Evolutionary conservation across 2,329 filamentous ascomycete species (phyloP).

Genomic region (Drechslera avenae): DNA sequence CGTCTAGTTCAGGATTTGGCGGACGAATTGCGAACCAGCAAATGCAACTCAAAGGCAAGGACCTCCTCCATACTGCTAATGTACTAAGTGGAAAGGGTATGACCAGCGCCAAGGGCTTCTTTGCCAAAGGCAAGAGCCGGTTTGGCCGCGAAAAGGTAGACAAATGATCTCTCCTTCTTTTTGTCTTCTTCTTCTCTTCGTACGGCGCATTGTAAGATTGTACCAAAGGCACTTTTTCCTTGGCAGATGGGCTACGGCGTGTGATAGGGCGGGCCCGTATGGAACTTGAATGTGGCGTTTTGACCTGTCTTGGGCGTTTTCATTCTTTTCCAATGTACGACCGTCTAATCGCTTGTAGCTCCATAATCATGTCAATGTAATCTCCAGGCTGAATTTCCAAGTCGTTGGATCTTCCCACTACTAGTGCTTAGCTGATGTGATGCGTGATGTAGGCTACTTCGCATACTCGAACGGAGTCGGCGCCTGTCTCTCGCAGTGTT

Average conservation of each 20-base stretch:
- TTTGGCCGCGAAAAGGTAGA: conserved; percentile 85
- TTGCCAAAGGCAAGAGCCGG: conserved; percentile 89
- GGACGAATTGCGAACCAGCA: conserved; percentile 34
- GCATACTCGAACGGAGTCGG: conserved; percentile 29
- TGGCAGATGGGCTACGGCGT: conserved; percentile 18
- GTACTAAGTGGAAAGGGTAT: conserved; percentile 69
- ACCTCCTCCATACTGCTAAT: conserved; percentile 82
- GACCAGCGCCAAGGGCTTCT: conserved; percentile 86
- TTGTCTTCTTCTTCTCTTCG: conserved; percentile 30
- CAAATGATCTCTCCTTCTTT: conserved; percentile 62
- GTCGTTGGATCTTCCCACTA: background rate
- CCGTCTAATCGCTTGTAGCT: conserved; percentile 30
- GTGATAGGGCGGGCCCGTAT: conserved; percentile 17
- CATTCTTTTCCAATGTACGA: conserved; percentile 24
- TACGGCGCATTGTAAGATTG: conserved; percentile 15
- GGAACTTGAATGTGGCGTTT: conserved; percentile 22
- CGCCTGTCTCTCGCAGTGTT: conserved; percentile 36
- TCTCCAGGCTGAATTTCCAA: conserved; percentile 18
- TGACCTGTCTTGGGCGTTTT: conserved; percentile 28
- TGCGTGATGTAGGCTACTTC: conserved; percentile 40
- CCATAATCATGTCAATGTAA: conserved; percentile 39
- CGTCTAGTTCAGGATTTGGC: conserved; percentile 28
- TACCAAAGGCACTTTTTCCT: conserved; percentile 11
- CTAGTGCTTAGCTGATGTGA: conserved; percentile 44
- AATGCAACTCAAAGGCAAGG: conserved; percentile 84